Conservation (phyloP, 2,329 filamentous ascomycete genomes). For the Claviceps citrina region DNA sequence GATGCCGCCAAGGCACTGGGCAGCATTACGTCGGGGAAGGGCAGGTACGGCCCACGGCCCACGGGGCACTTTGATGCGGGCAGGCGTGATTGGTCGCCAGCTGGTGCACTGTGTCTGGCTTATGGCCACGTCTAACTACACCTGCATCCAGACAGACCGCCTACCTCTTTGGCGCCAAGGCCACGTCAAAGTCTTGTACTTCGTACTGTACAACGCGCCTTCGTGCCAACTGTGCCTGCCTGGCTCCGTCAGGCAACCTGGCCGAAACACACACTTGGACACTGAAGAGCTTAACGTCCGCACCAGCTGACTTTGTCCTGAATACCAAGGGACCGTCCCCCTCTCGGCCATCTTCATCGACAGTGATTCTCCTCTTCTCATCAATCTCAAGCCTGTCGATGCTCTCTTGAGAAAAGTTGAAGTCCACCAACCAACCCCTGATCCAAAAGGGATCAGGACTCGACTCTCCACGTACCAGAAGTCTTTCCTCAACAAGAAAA, state of each 20-base stretch:
- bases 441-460: slow-evolving; percentile 6
- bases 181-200: neutral
- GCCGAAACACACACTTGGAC: neutral
- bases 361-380: neutral
- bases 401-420: slow-evolving; percentile 1
- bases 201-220: neutral
- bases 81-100: neutral
- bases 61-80: too few species aligned
- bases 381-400: slow-evolving; percentile 1
- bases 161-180: too few species aligned
- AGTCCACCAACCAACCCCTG: slow-evolving; percentile 7
- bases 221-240: neutral
- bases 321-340: neutral
- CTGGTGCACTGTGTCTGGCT: neutral
- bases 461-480: slow-evolving; percentile 1
- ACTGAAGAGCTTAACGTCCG: neutral
- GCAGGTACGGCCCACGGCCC: too few species aligned
- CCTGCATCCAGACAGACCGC: too few species aligned
- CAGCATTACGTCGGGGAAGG: too few species aligned
- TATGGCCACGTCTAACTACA: too few species aligned
- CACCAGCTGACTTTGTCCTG: neutral
- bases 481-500: neutral
- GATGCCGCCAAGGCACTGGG: too few species aligned
- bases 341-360: too few species aligned
- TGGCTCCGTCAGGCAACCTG: slow-evolving; percentile 1